Percentiles rank a stretch among this genome's conserved stretches.
Conservation (phyloP, 371 early-diverging fungal species). For the Actinomortierella wolfii region DNA sequence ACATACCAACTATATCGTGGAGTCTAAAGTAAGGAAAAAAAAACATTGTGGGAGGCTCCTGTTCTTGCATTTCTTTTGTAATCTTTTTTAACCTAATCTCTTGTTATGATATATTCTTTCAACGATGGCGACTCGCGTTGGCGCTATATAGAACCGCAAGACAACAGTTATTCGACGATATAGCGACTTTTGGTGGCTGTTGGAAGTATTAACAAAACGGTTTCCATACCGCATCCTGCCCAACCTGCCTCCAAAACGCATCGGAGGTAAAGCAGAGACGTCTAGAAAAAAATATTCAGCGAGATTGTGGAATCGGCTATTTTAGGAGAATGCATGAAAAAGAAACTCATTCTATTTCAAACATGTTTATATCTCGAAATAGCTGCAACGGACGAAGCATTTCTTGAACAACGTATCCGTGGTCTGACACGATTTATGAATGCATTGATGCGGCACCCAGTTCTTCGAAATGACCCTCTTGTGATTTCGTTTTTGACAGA, state of each 20-base stretch:
- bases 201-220: slow-evolving; percentile 68
- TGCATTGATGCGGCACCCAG: slow-evolving; percentile 78
- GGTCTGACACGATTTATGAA: slow-evolving; percentile 79
- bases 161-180: slow-evolving; percentile 77
- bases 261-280: slow-evolving; percentile 54
- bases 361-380: slow-evolving; percentile 2
- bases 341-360: slow-evolving; percentile 3
- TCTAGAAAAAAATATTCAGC: slow-evolving; percentile 11
- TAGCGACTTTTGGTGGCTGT: slow-evolving; percentile 88
- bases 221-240: slow-evolving; percentile 80
- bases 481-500: slow-evolving; percentile 71
- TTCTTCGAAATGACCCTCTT: slow-evolving; percentile 65
- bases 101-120: neutral
- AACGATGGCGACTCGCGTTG: neutral
- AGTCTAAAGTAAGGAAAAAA: slow-evolving; percentile 53
- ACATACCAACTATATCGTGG: slow-evolving; percentile 81
- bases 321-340: too few relatives aligned
- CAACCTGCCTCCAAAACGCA: slow-evolving; percentile 69
- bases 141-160: slow-evolving; percentile 51
- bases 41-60: neutral
- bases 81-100: neutral
- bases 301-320: neutral
- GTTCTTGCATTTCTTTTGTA: slow-evolving; percentile 2
- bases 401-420: slow-evolving; percentile 74
- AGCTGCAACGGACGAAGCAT: slow-evolving; percentile 64